Conservation (phyloP, 1,284 basidiomycete genomes). For the Pseudozyma sp. region DNA sequence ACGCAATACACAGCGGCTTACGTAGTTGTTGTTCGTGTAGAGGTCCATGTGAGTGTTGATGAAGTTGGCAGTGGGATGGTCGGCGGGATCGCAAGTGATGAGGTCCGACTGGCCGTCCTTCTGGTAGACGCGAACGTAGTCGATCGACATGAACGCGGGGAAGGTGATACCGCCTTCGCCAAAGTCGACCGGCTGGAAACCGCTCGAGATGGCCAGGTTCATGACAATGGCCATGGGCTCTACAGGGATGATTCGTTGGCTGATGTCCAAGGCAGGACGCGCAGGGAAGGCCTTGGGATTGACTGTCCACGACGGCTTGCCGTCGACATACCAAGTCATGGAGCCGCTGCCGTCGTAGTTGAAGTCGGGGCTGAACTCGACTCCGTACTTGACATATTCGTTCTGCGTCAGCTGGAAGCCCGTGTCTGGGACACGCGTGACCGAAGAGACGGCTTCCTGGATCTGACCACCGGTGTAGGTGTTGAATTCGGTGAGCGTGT, state of each 20-base stretch:
- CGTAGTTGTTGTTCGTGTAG: slow-evolving; percentile 64
- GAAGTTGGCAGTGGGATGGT: slow-evolving; percentile 64
- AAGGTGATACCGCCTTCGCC: slow-evolving; percentile 43
- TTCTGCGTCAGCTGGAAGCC: slow-evolving; percentile 51
- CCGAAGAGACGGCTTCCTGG: slow-evolving; percentile 67
- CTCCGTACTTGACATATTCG: slow-evolving; percentile 57
- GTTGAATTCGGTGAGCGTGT: slow-evolving; percentile 56
- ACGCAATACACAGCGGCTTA: too few species aligned
- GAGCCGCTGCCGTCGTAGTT: slow-evolving; percentile 56
- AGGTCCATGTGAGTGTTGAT: slow-evolving; percentile 60
- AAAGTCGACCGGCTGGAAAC: slow-evolving; percentile 64
- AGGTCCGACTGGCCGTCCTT: slow-evolving; percentile 46
- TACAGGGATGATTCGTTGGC: slow-evolving; percentile 56
- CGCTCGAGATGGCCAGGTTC: slow-evolving; percentile 61
- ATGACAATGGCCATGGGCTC: slow-evolving; percentile 67
- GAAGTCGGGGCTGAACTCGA: slow-evolving; percentile 67
- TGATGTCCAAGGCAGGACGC: slow-evolving; percentile 45
- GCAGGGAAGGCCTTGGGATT: slow-evolving; percentile 45
- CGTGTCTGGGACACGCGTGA: slow-evolving; percentile 56
- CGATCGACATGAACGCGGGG: slow-evolving; percentile 57
- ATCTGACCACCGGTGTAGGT: slow-evolving; percentile 62
- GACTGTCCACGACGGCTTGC: slow-evolving; percentile 64
- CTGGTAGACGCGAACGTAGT: slow-evolving; percentile 66
- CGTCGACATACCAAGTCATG: slow-evolving; percentile 65
- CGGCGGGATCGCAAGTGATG: slow-evolving; percentile 59